Conservation (phyloP, 78 protist genomes). For the Protostelium mycophagum region DNA sequence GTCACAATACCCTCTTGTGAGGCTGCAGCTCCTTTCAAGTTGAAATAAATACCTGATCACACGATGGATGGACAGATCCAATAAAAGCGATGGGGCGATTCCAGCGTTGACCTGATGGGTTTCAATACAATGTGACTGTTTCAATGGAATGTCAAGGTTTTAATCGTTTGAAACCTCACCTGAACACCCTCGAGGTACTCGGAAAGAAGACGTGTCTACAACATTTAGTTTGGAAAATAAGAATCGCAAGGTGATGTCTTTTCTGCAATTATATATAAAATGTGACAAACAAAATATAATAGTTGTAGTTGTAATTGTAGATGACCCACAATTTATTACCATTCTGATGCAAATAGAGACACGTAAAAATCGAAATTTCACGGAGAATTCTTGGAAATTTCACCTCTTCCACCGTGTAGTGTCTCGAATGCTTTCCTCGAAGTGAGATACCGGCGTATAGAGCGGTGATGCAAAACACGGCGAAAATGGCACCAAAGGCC, state of each 20-base stretch:
- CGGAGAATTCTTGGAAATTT: background rate
- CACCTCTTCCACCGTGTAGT: background rate
- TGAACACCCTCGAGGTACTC: background rate
- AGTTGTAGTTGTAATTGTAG: no score
- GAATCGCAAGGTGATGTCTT: no score
- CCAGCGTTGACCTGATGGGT: background rate
- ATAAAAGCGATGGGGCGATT: background rate
- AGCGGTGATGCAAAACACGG: background rate
- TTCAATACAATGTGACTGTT: no score
- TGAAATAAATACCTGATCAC: constrained; percentile 1
- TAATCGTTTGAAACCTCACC: no score
- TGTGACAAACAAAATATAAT: no score
- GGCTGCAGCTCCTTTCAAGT: no score
- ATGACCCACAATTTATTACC: no score
- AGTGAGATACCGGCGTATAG: background rate
- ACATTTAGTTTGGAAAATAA: background rate
- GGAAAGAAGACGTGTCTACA: background rate
- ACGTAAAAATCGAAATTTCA: background rate
- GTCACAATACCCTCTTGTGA: no score
- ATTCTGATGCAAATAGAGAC: no score
- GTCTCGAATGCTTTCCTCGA: background rate
- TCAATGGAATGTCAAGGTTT: background rate
- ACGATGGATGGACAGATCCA: background rate
- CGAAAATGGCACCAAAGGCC: background rate
- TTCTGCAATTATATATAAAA: no score